These are phyloP conservation scores for Ceratopteris richardii DNA, from an alignment of 75 land plant species.

Conservation along the genomic window DNA sequence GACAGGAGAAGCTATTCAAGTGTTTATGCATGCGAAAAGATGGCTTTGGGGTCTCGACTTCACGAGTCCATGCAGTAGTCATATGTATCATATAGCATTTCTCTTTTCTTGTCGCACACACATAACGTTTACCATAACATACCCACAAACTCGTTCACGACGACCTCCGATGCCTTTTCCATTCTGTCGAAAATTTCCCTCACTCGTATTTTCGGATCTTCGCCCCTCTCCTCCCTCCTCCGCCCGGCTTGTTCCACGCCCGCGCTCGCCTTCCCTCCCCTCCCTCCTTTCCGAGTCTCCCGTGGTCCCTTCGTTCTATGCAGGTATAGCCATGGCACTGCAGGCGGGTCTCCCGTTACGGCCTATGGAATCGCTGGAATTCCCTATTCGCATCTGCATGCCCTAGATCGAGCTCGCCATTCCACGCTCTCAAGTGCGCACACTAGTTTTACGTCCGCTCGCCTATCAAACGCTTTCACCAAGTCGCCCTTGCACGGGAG, in stretches of 20 bases:
- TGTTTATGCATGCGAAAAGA: not conserved
- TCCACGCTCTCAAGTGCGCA: not conserved
- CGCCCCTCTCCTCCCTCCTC: slow-evolving; percentile 4
- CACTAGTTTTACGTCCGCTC: not conserved
- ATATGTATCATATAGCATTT: not conserved
- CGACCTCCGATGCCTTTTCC: not conserved
- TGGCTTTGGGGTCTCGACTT: too few species aligned
- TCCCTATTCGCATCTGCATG: not conserved
- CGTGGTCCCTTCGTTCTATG: not conserved
- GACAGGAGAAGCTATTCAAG: too few species aligned
- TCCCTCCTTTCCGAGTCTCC: not conserved
- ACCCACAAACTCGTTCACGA: not conserved
- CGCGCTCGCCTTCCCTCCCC: not conserved
- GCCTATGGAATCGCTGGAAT: not conserved
- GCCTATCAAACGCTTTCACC: too few species aligned
- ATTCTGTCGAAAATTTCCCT: not conserved
- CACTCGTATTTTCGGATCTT: slow-evolving; percentile 2
- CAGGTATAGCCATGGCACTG: not conserved
- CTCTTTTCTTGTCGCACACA: not conserved
- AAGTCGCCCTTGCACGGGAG: not conserved
- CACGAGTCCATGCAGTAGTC: not conserved
- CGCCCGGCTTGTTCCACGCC: not conserved
- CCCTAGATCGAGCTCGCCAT: not conserved
- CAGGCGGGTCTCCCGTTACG: not conserved
- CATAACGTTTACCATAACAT: not conserved